Conservation (phyloP, 2,329 filamentous ascomycete genomes). For the Neurospora crassa region DNA sequence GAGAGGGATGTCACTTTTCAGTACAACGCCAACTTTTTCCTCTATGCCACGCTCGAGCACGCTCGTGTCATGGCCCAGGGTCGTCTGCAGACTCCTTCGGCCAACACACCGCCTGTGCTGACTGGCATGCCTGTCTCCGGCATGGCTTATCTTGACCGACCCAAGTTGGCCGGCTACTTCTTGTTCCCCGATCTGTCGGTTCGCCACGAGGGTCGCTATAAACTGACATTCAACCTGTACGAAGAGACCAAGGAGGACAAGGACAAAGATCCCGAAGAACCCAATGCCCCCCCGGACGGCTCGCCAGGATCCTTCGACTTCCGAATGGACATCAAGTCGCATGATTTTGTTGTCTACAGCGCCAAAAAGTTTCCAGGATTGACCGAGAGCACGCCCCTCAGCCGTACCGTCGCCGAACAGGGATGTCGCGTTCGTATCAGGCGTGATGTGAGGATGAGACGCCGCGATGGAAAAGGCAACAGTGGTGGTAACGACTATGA, state of each 20-base stretch:
- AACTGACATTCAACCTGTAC: slow-evolving; percentile 85
- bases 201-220: slow-evolving; percentile 86
- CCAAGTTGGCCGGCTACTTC: slow-evolving; percentile 75
- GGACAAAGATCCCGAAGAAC: slow-evolving; percentile 56
- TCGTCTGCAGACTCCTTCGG: slow-evolving; percentile 57
- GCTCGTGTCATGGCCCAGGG: slow-evolving; percentile 75
- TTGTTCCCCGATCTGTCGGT: slow-evolving; percentile 96
- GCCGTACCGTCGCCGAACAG: slow-evolving; percentile 88
- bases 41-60: slow-evolving; percentile 84
- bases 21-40: slow-evolving; percentile 96
- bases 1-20: slow-evolving; percentile 75
- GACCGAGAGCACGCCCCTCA: slow-evolving; percentile 79
- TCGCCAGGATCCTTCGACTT: slow-evolving; percentile 58
- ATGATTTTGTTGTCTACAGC: slow-evolving; percentile 80
- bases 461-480: slow-evolving; percentile 40
- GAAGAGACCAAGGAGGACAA: slow-evolving; percentile 83
- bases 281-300: slow-evolving; percentile 25
- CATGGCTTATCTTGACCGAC: slow-evolving; percentile 91
- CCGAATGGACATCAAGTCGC: slow-evolving; percentile 81
- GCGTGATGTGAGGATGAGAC: slow-evolving; percentile 50
- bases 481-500: slow-evolving; percentile 18
- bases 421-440: slow-evolving; percentile 93
- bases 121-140: slow-evolving; percentile 92
- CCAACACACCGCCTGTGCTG: slow-evolving; percentile 69
- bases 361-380: slow-evolving; percentile 98